Evolutionary conservation across 2,329 filamentous ascomycete genomes (phyloP), one percentile per base, ranked within the genome.

Genomic region (Fusarium secorum): DNA sequence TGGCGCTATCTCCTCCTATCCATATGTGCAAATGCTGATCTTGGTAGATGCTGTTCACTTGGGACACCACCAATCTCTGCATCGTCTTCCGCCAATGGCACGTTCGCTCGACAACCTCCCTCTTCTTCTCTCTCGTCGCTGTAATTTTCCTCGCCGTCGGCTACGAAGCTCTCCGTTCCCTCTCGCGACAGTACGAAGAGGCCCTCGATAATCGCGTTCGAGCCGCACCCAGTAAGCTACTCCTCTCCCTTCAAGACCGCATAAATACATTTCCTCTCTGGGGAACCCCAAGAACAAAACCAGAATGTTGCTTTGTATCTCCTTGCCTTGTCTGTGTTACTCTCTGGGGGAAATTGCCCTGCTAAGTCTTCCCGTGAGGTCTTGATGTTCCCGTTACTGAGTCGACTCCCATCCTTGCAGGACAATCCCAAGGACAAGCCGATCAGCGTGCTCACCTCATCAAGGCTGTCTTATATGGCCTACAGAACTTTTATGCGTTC

Each of bases 401-500:
- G 84, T 86, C 80, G 74, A 87, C 87, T 78, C 86, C 88, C 74
- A 86, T 89, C 81, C 83, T 89, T 82, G 84, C 91, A 97, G 93
- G 93, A 84, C 91, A 92, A 81, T 88, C 86, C 78, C 88, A 88
- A 79, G 83, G 81, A 71, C 84, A 85, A 70, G 84, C 88, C 70
- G 88, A 89, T 80, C 88, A 90, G 81, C 89, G 87, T 77, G 91
- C 89, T 55, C 94, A 93, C 81, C 79, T 97, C 68, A 84, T 93
- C 80, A 95, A 97, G 85, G 93, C 93, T 32, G 81, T 88, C 35
- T 83, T 99, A 60, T 99, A 99, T 84, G 95, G 91, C 24, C 82
- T 96, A 55, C 96, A 99, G 85, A 97, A 96, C 74, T 98, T 98
- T 81, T 99, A 99, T 81, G 97, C 95, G 49, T 98, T 99, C 78